phyloP scores from a whole-genome alignment of 2,329 filamentous ascomycete species.

The Calonectria naviculata region DNA sequence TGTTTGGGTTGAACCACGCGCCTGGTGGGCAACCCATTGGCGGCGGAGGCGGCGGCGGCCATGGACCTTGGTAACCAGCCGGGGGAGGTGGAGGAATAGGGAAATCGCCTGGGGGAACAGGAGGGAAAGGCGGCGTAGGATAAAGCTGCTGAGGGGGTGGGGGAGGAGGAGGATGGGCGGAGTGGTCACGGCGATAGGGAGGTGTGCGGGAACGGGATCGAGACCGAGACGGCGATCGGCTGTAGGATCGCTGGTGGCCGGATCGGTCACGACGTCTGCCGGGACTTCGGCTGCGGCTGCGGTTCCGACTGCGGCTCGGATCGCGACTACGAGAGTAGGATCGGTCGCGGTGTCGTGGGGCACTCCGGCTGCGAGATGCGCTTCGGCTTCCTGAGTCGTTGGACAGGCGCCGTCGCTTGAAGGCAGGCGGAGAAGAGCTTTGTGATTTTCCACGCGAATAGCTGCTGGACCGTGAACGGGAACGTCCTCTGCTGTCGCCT shows the following conservation, averaged over 20 bases:
- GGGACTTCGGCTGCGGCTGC: slow-evolving; percentile 42
- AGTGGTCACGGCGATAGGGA: slow-evolving; percentile 29
- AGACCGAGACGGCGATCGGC: slow-evolving; percentile 41
- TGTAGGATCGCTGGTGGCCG: slow-evolving; percentile 27
- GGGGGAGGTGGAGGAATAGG: slow-evolving; percentile 50
- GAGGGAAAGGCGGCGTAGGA: slow-evolving; percentile 32
- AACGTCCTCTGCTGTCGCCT: slow-evolving; percentile 45
- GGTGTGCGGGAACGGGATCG: slow-evolving; percentile 29
- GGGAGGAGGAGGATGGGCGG: slow-evolving; percentile 38
- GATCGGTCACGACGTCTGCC: slow-evolving; percentile 29
- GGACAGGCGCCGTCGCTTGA: slow-evolving; percentile 44
- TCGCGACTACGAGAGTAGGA: slow-evolving; percentile 42
- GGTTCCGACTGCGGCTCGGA: slow-evolving; percentile 28
- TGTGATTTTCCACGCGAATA: slow-evolving; percentile 43
- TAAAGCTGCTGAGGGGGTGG: slow-evolving; percentile 36
- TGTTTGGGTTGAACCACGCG: slow-evolving; percentile 43
- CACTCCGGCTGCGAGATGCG: slow-evolving; percentile 39
- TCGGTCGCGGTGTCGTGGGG: slow-evolving; percentile 41
- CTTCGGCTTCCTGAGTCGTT: slow-evolving; percentile 36
- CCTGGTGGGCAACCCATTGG: slow-evolving; percentile 35
- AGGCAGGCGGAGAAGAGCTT: slow-evolving; percentile 44
- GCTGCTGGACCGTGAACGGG: slow-evolving; percentile 45
- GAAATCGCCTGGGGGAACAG: slow-evolving; percentile 38
- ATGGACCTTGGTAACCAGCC: slow-evolving; percentile 52
- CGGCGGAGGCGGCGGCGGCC: slow-evolving; percentile 53